Evolutionary conservation across 2,329 filamentous ascomycete species (phyloP).

Genomic region (Aspergillus luchuensis): DNA sequence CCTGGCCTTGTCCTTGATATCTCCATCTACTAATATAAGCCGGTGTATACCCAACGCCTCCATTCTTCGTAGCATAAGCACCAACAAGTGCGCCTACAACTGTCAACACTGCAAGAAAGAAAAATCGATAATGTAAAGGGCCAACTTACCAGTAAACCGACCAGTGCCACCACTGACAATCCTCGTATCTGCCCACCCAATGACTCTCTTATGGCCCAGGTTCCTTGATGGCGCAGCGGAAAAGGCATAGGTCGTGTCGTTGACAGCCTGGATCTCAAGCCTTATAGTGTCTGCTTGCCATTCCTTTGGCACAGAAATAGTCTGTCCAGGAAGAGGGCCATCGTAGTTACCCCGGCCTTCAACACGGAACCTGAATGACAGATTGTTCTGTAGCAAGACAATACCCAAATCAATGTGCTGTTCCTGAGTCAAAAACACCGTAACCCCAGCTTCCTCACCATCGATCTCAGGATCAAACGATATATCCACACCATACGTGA

Average conservation of each 20-base stretch:
- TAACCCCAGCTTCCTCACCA: constrained; percentile 20
- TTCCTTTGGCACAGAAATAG: background rate
- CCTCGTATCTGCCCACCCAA: constrained; percentile 3
- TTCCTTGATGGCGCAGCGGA: background rate
- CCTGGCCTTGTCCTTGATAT: constrained; percentile 12
- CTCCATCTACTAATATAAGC: constrained; percentile 13
- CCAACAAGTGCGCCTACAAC: constrained; percentile 4
- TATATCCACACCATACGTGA: constrained; percentile 19
- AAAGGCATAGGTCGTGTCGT: constrained; percentile 8
- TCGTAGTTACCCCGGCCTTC: constrained; percentile 5
- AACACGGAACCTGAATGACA: background rate
- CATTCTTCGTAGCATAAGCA: background rate
- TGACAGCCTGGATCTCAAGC: background rate
- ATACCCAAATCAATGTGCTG: constrained; percentile 26
- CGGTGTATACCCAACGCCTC: background rate
- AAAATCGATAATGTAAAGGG: background rate
- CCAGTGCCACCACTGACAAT: constrained; percentile 11
- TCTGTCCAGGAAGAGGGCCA: background rate
- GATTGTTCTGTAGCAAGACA: background rate
- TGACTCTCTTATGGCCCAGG: background rate
- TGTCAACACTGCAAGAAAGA: background rate
- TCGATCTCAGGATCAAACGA: background rate
- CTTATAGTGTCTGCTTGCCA: background rate
- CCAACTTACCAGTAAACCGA: constrained; percentile 12
- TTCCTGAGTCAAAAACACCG: constrained; percentile 21